These are phyloP conservation scores for Fusarium buxicola DNA, from an alignment of 2,329 filamentous ascomycete species.

Conservation along the genomic window DNA sequence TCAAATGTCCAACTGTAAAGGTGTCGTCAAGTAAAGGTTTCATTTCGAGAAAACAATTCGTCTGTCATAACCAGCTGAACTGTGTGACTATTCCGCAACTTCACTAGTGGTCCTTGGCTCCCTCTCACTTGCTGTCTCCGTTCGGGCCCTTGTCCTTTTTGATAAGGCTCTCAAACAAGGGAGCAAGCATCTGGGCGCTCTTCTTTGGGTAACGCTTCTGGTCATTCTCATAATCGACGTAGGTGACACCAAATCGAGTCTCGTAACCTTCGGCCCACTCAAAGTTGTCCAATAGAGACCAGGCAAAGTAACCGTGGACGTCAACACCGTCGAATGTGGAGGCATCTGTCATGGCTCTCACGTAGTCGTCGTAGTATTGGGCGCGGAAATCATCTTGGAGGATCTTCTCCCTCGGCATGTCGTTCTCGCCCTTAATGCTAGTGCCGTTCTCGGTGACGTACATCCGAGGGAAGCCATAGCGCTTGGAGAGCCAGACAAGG, in stretches of 20 bases:
- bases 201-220: slow-evolving; percentile 88
- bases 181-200: slow-evolving; percentile 78
- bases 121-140: slow-evolving; percentile 28
- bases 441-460: slow-evolving; percentile 93
- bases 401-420: slow-evolving; percentile 75
- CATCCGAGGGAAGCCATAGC: slow-evolving; percentile 81
- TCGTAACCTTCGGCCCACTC: slow-evolving; percentile 94
- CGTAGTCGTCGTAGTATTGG: slow-evolving; percentile 82
- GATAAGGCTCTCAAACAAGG: slow-evolving; percentile 78
- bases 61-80: slow-evolving; percentile 13
- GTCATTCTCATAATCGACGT: slow-evolving; percentile 82
- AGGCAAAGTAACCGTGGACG: slow-evolving; percentile 84
- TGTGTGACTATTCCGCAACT: slow-evolving; percentile 4
- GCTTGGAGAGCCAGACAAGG: slow-evolving; percentile 79
- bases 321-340: slow-evolving; percentile 79
- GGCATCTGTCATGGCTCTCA: slow-evolving; percentile 80
- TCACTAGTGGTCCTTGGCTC: not conserved
- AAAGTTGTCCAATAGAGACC: slow-evolving; percentile 92
- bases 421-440: slow-evolving; percentile 84
- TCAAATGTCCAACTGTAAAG: not conserved
- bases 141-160: slow-evolving; percentile 61
- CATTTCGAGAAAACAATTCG: slow-evolving; percentile 9
- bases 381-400: slow-evolving; percentile 85
- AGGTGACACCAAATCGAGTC: slow-evolving; percentile 86
- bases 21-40: not conserved